These are phyloP conservation scores for Trichomonascaceae sp. DNA, from an alignment of 1,139 yeast genomes.

Conservation along the genomic window DNA sequence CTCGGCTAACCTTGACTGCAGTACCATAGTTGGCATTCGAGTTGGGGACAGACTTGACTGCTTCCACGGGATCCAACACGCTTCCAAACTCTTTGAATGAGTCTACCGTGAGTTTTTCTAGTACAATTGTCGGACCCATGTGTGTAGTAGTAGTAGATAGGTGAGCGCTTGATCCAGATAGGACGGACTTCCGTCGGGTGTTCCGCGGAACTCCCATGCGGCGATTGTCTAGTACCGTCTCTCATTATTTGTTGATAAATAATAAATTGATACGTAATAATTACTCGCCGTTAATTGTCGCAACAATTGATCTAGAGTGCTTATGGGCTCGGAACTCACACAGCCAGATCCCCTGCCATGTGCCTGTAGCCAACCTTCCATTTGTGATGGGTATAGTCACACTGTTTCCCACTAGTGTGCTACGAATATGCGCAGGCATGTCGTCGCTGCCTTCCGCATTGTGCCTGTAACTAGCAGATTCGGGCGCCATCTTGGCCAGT, in stretches of 20 bases:
- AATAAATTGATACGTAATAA: too few species aligned
- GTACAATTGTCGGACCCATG: too few species aligned
- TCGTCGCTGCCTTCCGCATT: constrained; percentile 70
- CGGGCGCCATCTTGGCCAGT: constrained; percentile 57
- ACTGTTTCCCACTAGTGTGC: constrained; percentile 51
- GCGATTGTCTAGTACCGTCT: too few species aligned
- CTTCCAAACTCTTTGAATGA: too few species aligned
- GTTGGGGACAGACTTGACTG: too few species aligned
- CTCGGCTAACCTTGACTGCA: constrained; percentile 62
- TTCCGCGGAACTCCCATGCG: too few species aligned
- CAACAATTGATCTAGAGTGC: constrained; percentile 55
- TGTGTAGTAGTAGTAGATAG: too few species aligned
- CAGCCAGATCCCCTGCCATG: constrained; percentile 77
- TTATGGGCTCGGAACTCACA: constrained; percentile 55
- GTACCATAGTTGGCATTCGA: constrained; percentile 78
- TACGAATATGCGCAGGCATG: constrained; percentile 70
- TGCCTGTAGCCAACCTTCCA: constrained; percentile 58
- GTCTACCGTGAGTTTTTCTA: too few species aligned
- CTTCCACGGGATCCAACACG: too few species aligned
- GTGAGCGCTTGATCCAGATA: too few species aligned
- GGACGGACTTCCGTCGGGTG: too few species aligned
- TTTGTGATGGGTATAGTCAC: constrained; percentile 55
- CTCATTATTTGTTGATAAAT: too few species aligned
- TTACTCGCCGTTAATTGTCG: constrained; percentile 55
- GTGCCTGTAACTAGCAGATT: constrained; percentile 48